Percentiles rank a stretch among this genome's conserved stretches.
These are phyloP conservation scores for Acrocalymma vagum DNA, from an alignment of 2,329 filamentous ascomycete species.

Conservation along the genomic window DNA sequence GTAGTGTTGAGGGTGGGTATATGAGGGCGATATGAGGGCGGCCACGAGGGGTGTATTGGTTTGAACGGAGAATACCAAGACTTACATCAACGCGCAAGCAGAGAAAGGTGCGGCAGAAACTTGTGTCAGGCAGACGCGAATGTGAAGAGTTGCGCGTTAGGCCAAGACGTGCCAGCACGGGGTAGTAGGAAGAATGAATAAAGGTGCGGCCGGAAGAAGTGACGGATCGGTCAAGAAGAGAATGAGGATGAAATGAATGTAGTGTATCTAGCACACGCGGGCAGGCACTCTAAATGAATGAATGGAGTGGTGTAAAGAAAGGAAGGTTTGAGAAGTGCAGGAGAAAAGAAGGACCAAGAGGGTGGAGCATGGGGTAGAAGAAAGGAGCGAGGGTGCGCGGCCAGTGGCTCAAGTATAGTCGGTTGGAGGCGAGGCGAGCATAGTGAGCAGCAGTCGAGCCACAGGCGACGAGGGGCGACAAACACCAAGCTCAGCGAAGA, in stretches of 20 bases:
- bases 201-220: slow-evolving; percentile 25
- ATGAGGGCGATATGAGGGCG: slow-evolving; percentile 23
- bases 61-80: slow-evolving; percentile 35
- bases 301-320: slow-evolving; percentile 25
- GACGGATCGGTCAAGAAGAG: slow-evolving; percentile 18
- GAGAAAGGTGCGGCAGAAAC: slow-evolving; percentile 33
- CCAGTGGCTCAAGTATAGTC: slow-evolving; percentile 39
- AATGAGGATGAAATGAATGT: slow-evolving; percentile 19
- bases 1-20: slow-evolving; percentile 21
- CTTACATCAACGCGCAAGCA: slow-evolving; percentile 46
- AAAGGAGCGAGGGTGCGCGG: slow-evolving; percentile 15
- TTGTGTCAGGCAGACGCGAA: slow-evolving; percentile 31
- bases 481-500: slow-evolving; percentile 44
- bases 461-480: slow-evolving; percentile 27
- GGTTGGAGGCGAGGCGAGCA: no score
- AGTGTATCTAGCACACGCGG: slow-evolving; percentile 9
- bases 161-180: slow-evolving; percentile 52
- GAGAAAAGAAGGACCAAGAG: slow-evolving; percentile 32
- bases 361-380: slow-evolving; percentile 9
- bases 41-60: slow-evolving; percentile 17
- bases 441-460: no score
- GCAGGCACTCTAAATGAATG: slow-evolving; percentile 43
- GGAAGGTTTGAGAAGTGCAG: slow-evolving; percentile 19
- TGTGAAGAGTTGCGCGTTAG: slow-evolving; percentile 35
- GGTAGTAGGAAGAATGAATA: slow-evolving; percentile 22